Evolutionary conservation across 2,329 filamentous ascomycete species (phyloP).

Genomic region (Sporothrix globosa): DNA sequence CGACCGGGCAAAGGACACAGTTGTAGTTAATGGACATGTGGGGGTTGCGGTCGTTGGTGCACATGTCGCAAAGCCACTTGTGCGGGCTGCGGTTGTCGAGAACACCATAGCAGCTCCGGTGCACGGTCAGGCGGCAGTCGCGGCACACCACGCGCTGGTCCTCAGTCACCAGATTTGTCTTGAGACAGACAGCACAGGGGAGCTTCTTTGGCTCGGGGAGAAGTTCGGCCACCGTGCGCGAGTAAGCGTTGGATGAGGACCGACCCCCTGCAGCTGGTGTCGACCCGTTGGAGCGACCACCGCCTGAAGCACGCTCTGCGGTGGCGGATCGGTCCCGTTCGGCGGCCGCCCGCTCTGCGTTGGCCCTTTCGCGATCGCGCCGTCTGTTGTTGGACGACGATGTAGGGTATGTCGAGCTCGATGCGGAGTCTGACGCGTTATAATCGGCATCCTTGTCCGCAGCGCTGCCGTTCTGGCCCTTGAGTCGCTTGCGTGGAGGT

Average conservation of each 20-base stretch:
- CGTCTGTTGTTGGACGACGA: slow-evolving; percentile 51
- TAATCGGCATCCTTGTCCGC: slow-evolving; percentile 56
- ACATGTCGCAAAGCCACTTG: slow-evolving; percentile 97
- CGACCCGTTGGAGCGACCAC: slow-evolving; percentile 43
- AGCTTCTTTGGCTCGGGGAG: slow-evolving; percentile 76
- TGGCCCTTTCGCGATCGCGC: slow-evolving; percentile 59
- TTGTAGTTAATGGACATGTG: slow-evolving; percentile 93
- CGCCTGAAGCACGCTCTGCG: background rate
- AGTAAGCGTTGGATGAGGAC: slow-evolving; percentile 48
- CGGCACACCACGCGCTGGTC: slow-evolving; percentile 77
- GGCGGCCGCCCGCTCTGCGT: slow-evolving; percentile 39
- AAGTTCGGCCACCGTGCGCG: slow-evolving; percentile 57
- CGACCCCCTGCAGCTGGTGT: slow-evolving; percentile 56
- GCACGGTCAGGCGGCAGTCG: slow-evolving; percentile 89
- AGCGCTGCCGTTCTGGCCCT: slow-evolving; percentile 44
- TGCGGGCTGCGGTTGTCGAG: slow-evolving; percentile 66
- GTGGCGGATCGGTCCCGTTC: slow-evolving; percentile 11
- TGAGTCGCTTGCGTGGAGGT: slow-evolving; percentile 68
- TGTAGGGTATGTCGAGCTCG: slow-evolving; percentile 50
- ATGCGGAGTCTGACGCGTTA: slow-evolving; percentile 52
- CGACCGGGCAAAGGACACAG: slow-evolving; percentile 87
- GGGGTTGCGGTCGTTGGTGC: slow-evolving; percentile 88
- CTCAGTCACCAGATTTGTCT: slow-evolving; percentile 66
- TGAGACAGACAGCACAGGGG: slow-evolving; percentile 82
- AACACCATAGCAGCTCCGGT: slow-evolving; percentile 91